Evolutionary conservation across 768 basidiomycete genomes (phyloP), one percentile per base, ranked within the genome.

Genomic region (Filobasidium floriforme): DNA sequence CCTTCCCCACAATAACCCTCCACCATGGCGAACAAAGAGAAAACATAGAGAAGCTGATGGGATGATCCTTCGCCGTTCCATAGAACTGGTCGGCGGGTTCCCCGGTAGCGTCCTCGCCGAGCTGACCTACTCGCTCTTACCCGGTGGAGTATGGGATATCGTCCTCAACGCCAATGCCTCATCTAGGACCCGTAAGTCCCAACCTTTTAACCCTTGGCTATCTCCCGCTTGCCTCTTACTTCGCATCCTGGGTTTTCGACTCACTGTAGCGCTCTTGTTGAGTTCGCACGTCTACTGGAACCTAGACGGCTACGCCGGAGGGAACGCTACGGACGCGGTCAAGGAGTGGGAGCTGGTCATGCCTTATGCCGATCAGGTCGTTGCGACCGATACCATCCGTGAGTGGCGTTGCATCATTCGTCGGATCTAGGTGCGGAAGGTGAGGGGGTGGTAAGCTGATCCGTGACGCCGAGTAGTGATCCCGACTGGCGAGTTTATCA

Each of bases 381-480:
- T 51, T 51, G 46, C 46, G 46, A 51, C 46, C 46, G 46, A 51
- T 51, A 51, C 46, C 46, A 51, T 51, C 12, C 24, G 46, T 51
- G 18, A 51, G 46, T 51, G 19, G n/a, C n/a, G n/a, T n/a, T n/a
- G n/a, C n/a, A n/a, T n/a, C n/a, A n/a, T n/a, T n/a, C n/a, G n/a
- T n/a, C n/a, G n/a, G n/a, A n/a, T n/a, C n/a, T n/a, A n/a, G n/a
- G n/a, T n/a, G n/a, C n/a, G n/a, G n/a, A n/a, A n/a, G n/a, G n/a
- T n/a, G n/a, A n/a, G n/a, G n/a, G n/a, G n/a, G n/a, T n/a, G n/a
- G n/a, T n/a, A n/a, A n/a, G n/a, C 18, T 24, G 24, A 24, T 3
- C 12, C 46, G 12, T 24, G 18, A 51, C 5, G 12, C 18, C 5
- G 5, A 12, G 18, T 12, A 51, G 46, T 51, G 24, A 51, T 51